A percentile compares a stretch with the other conserved stretches of the same genome.
Evolutionary conservation across 1,139 yeast genomes (phyloP).

Genomic region (Insectozyma bohioensis): DNA sequence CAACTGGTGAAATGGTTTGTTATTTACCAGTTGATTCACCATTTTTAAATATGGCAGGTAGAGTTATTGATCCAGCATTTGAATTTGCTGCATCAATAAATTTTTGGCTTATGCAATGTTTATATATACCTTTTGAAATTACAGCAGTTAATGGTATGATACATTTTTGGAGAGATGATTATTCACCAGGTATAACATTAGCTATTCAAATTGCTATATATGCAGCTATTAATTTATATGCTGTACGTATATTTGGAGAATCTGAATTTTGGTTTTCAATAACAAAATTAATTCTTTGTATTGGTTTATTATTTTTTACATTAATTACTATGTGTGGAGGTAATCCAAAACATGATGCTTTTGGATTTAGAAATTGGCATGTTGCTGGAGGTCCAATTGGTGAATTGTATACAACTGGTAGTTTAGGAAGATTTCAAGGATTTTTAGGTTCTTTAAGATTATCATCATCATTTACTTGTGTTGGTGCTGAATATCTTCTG

Average conservation of each 20-base stretch:
- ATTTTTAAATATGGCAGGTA: conserved; percentile 53
- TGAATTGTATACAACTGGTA: conserved; percentile 54
- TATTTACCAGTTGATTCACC: conserved; percentile 73
- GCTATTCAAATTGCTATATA: conserved; percentile 63
- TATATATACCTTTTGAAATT: conserved; percentile 78
- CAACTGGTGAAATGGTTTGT: conserved; percentile 82
- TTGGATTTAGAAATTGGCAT: conserved; percentile 68
- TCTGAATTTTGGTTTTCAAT: conserved; percentile 78
- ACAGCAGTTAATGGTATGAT: conserved; percentile 77
- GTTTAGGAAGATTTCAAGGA: conserved; percentile 68
- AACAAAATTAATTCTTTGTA: conserved; percentile 67
- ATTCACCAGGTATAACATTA: conserved; percentile 64
- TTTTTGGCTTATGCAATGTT: conserved; percentile 74
- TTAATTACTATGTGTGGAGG: conserved; percentile 85
- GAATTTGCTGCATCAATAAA: conserved; percentile 82
- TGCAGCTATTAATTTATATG: conserved; percentile 63
- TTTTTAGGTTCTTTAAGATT: conserved; percentile 57
- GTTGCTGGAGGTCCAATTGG: conserved; percentile 51
- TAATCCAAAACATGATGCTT: conserved; percentile 63
- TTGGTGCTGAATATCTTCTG: conserved; percentile 83
- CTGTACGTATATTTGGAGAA: conserved; percentile 76
- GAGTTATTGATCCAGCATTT: conserved; percentile 63
- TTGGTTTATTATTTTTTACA: conserved; percentile 72
- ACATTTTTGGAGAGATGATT: conserved; percentile 78
- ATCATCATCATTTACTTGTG: conserved; percentile 67